Evolutionary conservation across 225 moss, liverwort and hornwort genomes (phyloP).

Genomic region (Physcomitrellopsis africana): DNA sequence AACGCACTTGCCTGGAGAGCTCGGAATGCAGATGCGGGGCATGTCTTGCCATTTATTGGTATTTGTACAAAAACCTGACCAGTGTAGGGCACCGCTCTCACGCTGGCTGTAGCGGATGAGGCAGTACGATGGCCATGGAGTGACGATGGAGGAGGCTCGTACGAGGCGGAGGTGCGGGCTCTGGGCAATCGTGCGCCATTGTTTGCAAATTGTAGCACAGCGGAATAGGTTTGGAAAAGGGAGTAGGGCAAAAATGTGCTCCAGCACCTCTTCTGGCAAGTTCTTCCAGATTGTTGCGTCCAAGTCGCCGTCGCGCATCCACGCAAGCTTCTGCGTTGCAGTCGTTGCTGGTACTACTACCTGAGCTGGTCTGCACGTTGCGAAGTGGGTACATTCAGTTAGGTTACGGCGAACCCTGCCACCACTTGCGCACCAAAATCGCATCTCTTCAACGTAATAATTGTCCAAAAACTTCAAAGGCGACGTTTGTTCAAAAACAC

Average conservation of each 20-base stretch:
- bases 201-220: constrained; percentile 57
- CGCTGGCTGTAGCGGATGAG: constrained; percentile 42
- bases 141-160: background rate
- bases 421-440: too few relatives aligned
- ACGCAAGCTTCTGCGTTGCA: constrained; percentile 23
- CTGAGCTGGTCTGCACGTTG: constrained; percentile 24
- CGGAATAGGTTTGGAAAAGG: constrained; percentile 61
- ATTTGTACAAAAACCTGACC: constrained; percentile 41
- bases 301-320: constrained; percentile 53
- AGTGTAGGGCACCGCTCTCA: constrained; percentile 24
- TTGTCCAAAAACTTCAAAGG: background rate
- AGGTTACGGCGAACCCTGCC: background rate
- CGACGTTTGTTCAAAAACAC: background rate
- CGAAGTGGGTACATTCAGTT: background rate
- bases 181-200: constrained; percentile 49
- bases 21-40: constrained; percentile 35
- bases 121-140: constrained; percentile 42
- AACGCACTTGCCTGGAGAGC: constrained; percentile 27
- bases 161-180: constrained; percentile 32
- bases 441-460: too few relatives aligned
- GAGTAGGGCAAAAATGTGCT: constrained; percentile 56
- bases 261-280: constrained; percentile 53
- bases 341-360: background rate
- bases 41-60: constrained; percentile 54
- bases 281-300: constrained; percentile 55